Percentiles rank a stretch among this genome's conserved stretches.
These are phyloP conservation scores for Yamadazyma spencermartinsiae DNA, from an alignment of 1,139 yeast genomes.

Conservation along the genomic window DNA sequence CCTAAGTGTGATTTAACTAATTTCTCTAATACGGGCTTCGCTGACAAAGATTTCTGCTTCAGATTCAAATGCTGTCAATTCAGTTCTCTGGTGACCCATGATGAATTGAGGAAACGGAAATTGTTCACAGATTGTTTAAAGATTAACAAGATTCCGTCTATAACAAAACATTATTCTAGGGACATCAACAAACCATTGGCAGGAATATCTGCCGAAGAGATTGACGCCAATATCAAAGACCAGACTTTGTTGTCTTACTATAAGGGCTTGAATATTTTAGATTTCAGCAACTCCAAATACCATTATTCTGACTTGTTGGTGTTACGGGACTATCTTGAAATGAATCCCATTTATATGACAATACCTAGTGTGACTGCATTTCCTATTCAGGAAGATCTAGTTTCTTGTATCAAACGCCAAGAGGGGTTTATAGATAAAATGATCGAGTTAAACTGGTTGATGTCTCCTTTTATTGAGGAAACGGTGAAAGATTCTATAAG, in stretches of 20 bases:
- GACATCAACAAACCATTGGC: not conserved
- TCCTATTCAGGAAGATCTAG: conserved; percentile 28
- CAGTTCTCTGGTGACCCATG: conserved; percentile 11
- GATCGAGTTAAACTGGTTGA: conserved; percentile 30
- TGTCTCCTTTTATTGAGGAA: conserved; percentile 20
- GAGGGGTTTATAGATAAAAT: conserved; percentile 31
- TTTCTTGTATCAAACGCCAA: conserved; percentile 33
- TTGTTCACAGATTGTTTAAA: conserved; percentile 20
- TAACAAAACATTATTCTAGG: not conserved
- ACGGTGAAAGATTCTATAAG: conserved; percentile 21
- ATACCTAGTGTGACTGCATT: conserved; percentile 13
- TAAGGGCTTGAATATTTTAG: not conserved
- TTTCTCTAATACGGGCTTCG: conserved; percentile 21
- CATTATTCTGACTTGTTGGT: not conserved
- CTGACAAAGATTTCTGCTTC: conserved; percentile 19
- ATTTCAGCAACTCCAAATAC: not conserved
- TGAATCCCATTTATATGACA: conserved; percentile 16
- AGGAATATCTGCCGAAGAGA: not conserved
- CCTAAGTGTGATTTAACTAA: conserved; percentile 18
- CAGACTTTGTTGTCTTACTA: not conserved
- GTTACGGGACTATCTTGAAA: conserved; percentile 6
- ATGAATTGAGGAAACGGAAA: conserved; percentile 17
- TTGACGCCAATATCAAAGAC: not conserved
- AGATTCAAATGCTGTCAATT: conserved; percentile 10
- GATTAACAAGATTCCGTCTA: not conserved